These are phyloP conservation scores for Penicillium coprophilum DNA, from an alignment of 495 filamentous ascomycete genomes.

Conservation along the genomic window DNA sequence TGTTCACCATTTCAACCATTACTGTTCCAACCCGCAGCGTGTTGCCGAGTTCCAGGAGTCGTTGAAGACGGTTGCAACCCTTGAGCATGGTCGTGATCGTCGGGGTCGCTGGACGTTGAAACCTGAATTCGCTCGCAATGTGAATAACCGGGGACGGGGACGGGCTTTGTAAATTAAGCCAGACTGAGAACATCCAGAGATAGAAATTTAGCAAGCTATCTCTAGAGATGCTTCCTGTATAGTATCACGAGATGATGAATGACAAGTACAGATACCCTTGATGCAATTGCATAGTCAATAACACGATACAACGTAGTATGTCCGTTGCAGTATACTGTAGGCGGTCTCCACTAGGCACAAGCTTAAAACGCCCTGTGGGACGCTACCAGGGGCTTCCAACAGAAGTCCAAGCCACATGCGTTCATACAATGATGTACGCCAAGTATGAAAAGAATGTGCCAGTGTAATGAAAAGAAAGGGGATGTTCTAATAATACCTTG, in stretches of 20 bases:
- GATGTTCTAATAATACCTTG: background rate
- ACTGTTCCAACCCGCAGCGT: constrained; percentile 52
- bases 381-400: background rate
- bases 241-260: constrained; percentile 9
- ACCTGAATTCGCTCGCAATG: constrained; percentile 49
- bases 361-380: constrained; percentile 9
- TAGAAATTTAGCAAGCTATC: background rate
- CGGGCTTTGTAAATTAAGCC: background rate
- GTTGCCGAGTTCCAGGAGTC: constrained; percentile 64
- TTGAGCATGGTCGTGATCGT: constrained; percentile 53
- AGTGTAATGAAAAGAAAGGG: background rate
- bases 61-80: constrained; percentile 56
- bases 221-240: constrained; percentile 7
- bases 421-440: background rate
- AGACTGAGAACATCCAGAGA: background rate
- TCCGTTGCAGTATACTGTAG: background rate
- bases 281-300: background rate
- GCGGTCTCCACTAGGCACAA: background rate
- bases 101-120: constrained; percentile 62
- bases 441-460: background rate
- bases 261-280: constrained; percentile 3
- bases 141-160: background rate
- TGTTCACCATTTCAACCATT: constrained; percentile 76
- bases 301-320: background rate
- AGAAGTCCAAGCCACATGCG: background rate